Base-by-base conservation (phyloP, 2,329 filamentous ascomycete genomes). In the Cordyceps militaris region DNA sequence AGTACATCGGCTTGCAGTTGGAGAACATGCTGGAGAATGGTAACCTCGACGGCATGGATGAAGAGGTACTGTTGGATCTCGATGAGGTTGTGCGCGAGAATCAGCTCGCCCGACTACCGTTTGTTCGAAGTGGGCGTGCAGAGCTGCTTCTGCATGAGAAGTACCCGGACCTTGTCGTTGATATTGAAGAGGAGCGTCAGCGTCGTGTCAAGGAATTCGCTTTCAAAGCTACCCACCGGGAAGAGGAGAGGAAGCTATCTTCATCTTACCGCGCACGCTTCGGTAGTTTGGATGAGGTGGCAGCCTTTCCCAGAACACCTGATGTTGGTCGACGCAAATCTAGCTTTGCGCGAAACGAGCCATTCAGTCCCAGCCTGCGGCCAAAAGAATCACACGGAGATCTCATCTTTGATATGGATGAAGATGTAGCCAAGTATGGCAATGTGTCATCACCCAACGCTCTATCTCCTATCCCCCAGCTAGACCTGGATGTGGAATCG, bases 401-500 rank as follows among this genome's bases (percentile, higher is more conserved):
- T 64, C 79, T 97, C 56, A 96, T 96, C 70, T 97, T 97, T 67
- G 85, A 90, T 63, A 97, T 97, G 91, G 93, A 96, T 59, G 91
- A 91, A 44, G 79, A 79, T 10, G 62, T 65, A 0, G 65, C 69
- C 7, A 64, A 63, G 1, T 57, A 63, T 8, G 61, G 62, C 26
- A 74, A 70, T 50, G 69, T 72, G 3, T 50, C 56, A 13, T 68
- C 67, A 9, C 64, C 66, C 13, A 53, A 57, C 13, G 58, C 61
- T 7, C 61, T 64, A 28, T 61, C 64, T 3, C 48, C 59, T 19
- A 34, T 47, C 4, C 55, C 54, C 14, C 49, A 60, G 10, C 61
- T 62, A 10, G 64, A 66, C 16, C 58, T 65, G 2, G 67, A 71
- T 14, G 40, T 63, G 13, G 67, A 69, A 4, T 60, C 64, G 1